phyloP scores from a whole-genome alignment of 2,329 filamentous ascomycete species.

The Ascochyta rabiei region DNA sequence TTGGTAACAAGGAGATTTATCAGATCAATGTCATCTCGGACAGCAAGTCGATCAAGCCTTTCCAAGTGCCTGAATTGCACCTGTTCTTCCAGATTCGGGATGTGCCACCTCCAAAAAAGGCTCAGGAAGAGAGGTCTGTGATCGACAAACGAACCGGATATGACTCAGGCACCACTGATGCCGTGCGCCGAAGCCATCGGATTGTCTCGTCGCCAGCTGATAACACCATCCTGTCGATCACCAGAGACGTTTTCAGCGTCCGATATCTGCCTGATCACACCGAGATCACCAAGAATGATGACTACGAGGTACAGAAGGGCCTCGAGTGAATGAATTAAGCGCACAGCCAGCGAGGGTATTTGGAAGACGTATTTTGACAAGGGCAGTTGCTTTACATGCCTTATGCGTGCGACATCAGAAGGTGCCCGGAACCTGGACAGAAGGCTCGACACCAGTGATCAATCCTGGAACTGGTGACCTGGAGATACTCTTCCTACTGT shows the following conservation, averaged over 20 bases:
- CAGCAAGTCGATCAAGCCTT: background rate
- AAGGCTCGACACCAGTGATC: background rate
- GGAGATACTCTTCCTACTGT: background rate
- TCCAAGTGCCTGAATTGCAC: slow-evolving; percentile 6
- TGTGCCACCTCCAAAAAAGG: slow-evolving; percentile 7
- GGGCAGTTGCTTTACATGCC: background rate
- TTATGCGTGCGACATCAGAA: slow-evolving; percentile 8
- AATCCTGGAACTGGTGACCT: background rate
- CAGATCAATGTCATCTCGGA: slow-evolving; percentile 21
- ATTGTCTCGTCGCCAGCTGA: background rate
- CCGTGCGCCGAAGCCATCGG: background rate
- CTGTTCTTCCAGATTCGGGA: slow-evolving; percentile 25
- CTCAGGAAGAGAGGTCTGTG: background rate
- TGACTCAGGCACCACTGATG: background rate
- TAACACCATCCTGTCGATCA: background rate
- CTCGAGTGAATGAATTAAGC: background rate
- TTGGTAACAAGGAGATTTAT: slow-evolving; percentile 25
- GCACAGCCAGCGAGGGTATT: background rate
- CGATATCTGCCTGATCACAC: background rate
- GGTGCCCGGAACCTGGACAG: background rate
- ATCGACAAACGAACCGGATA: background rate
- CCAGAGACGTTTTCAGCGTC: background rate
- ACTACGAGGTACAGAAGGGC: background rate
- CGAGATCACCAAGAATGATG: background rate
- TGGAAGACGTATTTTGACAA: slow-evolving; percentile 13